Conservation (phyloP, 2,329 filamentous ascomycete species). For the Colletotrichum filicis region DNA sequence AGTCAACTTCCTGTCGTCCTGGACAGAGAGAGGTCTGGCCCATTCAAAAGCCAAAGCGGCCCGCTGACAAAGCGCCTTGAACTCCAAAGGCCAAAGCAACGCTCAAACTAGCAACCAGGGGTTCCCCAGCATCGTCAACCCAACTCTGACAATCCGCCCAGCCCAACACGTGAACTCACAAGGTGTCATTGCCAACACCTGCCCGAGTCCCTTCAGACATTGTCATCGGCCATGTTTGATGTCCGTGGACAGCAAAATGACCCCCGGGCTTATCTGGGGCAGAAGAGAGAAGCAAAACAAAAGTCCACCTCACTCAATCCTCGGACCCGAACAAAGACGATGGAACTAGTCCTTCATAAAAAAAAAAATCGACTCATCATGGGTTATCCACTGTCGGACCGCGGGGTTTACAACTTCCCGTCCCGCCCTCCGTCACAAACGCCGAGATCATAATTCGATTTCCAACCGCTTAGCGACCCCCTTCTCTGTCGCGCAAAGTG, state of each 20-base stretch:
- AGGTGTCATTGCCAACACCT: conserved; percentile 18
- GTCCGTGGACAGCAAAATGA: neutral
- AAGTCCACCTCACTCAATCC: neutral
- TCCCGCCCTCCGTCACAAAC: conserved; percentile 30
- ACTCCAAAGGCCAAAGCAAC: neutral
- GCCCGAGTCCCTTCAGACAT: conserved; percentile 23
- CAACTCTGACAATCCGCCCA: conserved; percentile 26
- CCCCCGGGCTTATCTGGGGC: conserved; percentile 13
- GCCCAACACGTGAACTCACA: conserved; percentile 25
- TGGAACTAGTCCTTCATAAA: neutral
- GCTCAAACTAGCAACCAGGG: conserved; percentile 2
- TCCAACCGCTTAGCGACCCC: conserved; percentile 11
- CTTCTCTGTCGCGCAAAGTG: neutral
- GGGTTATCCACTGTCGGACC: conserved; percentile 11
- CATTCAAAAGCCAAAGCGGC: conserved; percentile 2
- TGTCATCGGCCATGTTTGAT: conserved; percentile 1
- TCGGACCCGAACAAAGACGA: neutral
- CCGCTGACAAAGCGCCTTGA: conserved; percentile 23
- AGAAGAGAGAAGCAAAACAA: neutral
- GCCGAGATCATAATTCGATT: conserved; percentile 32
- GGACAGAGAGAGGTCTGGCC: neutral
- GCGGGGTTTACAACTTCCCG: conserved; percentile 32
- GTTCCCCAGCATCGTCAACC: conserved; percentile 16
- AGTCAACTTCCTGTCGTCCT: neutral
- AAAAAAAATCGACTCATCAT: conserved; percentile 11